Percentiles rank a stretch among this genome's conserved stretches.
These are phyloP conservation scores for Erigeron philadelphicus DNA, from an alignment of 140 eudicot genomes.

Conservation along the genomic window DNA sequence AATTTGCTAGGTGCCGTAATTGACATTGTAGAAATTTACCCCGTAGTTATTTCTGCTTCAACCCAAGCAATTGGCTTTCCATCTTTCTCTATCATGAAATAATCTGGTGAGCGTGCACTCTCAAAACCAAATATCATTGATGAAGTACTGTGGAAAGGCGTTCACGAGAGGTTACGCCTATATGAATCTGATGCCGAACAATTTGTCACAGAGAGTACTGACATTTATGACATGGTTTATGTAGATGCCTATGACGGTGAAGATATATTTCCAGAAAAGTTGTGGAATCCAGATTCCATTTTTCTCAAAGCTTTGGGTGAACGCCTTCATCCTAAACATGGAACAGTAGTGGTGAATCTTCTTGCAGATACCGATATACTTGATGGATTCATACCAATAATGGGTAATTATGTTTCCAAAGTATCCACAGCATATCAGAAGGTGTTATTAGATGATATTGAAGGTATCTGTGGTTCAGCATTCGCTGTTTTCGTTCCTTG, in stretches of 20 bases:
- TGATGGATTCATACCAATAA: conserved; percentile 41
- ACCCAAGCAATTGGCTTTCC: conserved; percentile 92
- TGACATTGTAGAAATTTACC: conserved; percentile 79
- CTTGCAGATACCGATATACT: conserved; percentile 51
- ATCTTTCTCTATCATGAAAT: conserved; percentile 44
- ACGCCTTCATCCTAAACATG: conserved; percentile 74
- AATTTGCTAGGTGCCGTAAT: conserved; percentile 50
- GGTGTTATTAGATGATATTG: conserved; percentile 44
- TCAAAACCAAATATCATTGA: conserved; percentile 38
- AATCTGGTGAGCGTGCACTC: conserved; percentile 42
- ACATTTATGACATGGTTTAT: conserved; percentile 63
- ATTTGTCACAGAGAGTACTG: conserved; percentile 42
- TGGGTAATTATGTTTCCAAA: conserved; percentile 59
- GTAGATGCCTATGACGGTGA: conserved; percentile 90
- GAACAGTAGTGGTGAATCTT: conserved; percentile 90
- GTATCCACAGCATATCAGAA: conserved; percentile 62
- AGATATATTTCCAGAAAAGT: conserved; percentile 69
- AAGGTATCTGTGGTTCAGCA: conserved; percentile 38
- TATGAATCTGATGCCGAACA: conserved; percentile 70
- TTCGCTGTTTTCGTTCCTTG: conserved; percentile 65
- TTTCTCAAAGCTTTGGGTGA: conserved; percentile 55
- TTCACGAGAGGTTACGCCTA: conserved; percentile 63
- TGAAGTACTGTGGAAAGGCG: conserved; percentile 69
- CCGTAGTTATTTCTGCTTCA: conserved; percentile 76
- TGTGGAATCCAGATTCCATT: conserved; percentile 76